phyloP scores from a whole-genome alignment of 139 green algal species.

The Diplosphaera chodatii region DNA sequence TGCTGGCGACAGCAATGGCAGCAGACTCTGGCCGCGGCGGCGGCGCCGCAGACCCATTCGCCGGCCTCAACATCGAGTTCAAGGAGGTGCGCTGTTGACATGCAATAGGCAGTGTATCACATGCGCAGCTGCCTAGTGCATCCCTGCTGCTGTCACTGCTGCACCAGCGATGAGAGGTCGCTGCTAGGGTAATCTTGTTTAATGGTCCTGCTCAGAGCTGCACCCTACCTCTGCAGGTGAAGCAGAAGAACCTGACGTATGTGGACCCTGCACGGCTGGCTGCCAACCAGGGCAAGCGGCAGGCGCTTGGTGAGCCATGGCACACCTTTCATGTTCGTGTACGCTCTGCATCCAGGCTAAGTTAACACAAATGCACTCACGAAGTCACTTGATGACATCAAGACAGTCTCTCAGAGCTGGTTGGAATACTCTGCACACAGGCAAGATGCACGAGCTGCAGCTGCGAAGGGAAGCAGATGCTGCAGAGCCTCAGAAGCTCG shows the following conservation, averaged over 20 bases:
- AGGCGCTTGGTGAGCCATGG: constrained; percentile 54
- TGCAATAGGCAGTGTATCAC: no score
- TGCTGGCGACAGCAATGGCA: constrained; percentile 39
- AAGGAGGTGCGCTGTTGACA: constrained; percentile 34
- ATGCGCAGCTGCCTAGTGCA: no score
- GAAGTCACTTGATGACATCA: no score
- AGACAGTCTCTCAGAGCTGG: no score
- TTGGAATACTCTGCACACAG: neutral
- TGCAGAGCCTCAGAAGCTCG: constrained; percentile 38
- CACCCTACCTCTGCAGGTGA: constrained; percentile 59
- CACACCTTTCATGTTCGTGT: no score
- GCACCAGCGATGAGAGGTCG: neutral
- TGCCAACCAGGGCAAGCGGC: constrained; percentile 29
- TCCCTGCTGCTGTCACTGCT: no score
- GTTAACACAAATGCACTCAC: no score
- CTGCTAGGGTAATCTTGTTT: no score
- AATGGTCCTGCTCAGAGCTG: neutral
- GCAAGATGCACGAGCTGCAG: constrained; percentile 34
- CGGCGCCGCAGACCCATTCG: constrained; percentile 13
- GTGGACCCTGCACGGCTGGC: constrained; percentile 37
- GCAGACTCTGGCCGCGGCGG: constrained; percentile 34
- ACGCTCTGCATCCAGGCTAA: no score
- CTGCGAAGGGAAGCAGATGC: constrained; percentile 43
- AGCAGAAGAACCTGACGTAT: constrained; percentile 37
- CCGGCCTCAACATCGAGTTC: constrained; percentile 36